Evolutionary conservation across 495 filamentous ascomycete genomes (phyloP).

Genomic region (Neurospora tetrasperma): DNA sequence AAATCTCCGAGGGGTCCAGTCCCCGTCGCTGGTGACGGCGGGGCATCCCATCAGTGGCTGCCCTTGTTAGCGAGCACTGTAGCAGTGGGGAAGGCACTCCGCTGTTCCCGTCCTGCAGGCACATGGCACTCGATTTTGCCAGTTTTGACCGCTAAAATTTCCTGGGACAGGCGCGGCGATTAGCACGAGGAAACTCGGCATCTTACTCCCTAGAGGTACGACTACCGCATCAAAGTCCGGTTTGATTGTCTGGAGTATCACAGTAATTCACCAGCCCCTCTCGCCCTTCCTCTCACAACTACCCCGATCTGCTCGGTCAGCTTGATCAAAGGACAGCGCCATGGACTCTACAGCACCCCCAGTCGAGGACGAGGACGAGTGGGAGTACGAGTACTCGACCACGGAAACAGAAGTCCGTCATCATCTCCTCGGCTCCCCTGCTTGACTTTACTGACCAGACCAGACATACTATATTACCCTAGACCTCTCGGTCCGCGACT

Average conservation of each 20-base stretch:
- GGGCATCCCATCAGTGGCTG: slow-evolving; percentile 6
- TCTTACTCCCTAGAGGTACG: too few relatives aligned
- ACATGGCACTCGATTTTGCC: slow-evolving; percentile 11
- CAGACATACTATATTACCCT: slow-evolving; percentile 48
- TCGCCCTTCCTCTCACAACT: too few relatives aligned
- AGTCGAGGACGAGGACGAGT: slow-evolving; percentile 38
- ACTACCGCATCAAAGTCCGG: too few relatives aligned
- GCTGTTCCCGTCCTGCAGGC: background rate
- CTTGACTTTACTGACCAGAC: background rate
- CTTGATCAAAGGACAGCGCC: too few relatives aligned
- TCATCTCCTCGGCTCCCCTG: too few relatives aligned
- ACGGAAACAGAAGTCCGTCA: slow-evolving; percentile 41
- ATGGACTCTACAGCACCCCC: background rate
- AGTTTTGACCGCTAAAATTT: slow-evolving; percentile 18
- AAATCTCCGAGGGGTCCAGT: background rate
- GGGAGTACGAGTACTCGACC: slow-evolving; percentile 49
- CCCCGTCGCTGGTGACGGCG: background rate
- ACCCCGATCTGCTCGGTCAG: too few relatives aligned
- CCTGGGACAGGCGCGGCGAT: background rate
- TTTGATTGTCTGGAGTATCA: too few relatives aligned
- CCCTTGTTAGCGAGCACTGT: slow-evolving; percentile 2
- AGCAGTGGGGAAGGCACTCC: slow-evolving; percentile 1
- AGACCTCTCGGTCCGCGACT: slow-evolving; percentile 42
- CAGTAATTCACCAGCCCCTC: too few relatives aligned
- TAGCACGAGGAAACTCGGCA: background rate